A percentile compares a stretch with the other conserved stretches of the same genome.
Evolutionary conservation across 345 rosid genomes (phyloP).

Genomic region (Sonneratia alba): DNA sequence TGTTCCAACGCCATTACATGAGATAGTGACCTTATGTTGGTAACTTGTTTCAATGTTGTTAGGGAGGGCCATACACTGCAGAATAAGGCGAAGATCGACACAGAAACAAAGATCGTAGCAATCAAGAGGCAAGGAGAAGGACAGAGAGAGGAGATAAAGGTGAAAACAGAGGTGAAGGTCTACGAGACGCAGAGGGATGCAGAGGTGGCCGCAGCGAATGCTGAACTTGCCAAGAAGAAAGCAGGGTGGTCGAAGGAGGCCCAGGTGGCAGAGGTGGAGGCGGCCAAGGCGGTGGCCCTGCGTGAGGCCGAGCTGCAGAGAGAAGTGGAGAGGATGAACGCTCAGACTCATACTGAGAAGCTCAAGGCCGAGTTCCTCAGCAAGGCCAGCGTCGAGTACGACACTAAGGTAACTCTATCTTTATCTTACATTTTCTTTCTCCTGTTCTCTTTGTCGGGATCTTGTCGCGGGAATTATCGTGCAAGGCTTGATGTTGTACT

Average conservation of each 20-base stretch:
- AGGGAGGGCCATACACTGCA: conserved; percentile 54
- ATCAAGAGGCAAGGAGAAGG: conserved; percentile 57
- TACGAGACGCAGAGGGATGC: conserved; percentile 70
- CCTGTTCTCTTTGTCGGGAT: too few relatives aligned
- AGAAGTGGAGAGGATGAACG: conserved; percentile 73
- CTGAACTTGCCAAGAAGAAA: conserved; percentile 61
- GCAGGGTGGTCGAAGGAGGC: conserved; percentile 58
- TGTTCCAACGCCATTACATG: too few relatives aligned
- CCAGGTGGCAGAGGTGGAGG: conserved; percentile 69
- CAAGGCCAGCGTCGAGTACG: conserved; percentile 73
- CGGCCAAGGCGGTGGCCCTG: conserved; percentile 53
- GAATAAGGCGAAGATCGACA: conserved; percentile 67
- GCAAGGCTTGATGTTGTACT: too few relatives aligned
- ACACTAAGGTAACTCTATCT: conserved; percentile 39
- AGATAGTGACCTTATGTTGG: neutral
- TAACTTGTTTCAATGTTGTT: neutral
- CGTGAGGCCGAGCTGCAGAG: conserved; percentile 67
- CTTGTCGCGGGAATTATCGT: too few relatives aligned
- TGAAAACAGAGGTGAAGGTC: conserved; percentile 50
- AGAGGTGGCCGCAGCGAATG: conserved; percentile 61
- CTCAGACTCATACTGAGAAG: conserved; percentile 52
- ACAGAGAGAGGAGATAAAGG: conserved; percentile 58
- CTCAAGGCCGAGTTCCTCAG: conserved; percentile 75
- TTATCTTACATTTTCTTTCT: neutral
- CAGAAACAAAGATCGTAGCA: conserved; percentile 55